Evolutionary conservation across 495 filamentous ascomycete species (phyloP), one percentile per base, ranked within the genome.

Genomic region (Trichoderma erinaceum): DNA sequence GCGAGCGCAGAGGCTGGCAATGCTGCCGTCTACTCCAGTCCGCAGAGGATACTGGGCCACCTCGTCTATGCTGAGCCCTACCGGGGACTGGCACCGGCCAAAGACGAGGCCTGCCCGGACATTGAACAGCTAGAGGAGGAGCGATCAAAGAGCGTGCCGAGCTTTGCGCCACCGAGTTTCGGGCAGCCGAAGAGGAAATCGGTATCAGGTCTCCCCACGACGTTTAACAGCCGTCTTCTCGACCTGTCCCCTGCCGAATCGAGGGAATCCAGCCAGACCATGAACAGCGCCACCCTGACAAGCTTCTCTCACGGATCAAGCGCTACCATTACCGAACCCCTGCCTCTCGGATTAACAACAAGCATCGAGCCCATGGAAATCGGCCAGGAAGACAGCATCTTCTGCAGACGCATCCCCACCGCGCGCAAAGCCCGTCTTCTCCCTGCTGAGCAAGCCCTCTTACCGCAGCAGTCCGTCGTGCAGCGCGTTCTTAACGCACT

Each of bases 1-100:
- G 91, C 96, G 77, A 92, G 90, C 7, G 82, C 86, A 41, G 85
- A 89, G 68, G 88, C 92, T 4, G 93, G 92, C 23, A 90, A 93
- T 64, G 82, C 86, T 44, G 93, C 92, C 27, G 80, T 88, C 66
- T 90, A 87, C 70, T 83, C 84, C 70, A 92, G 89, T 43, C 93
- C 93, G 0, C 90, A 92, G 75, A 83, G 83, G 66, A 87, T 96
- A 46, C 83, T 90, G 63, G 92, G 91, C 3, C 85, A 92, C 73
- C 76, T 88, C 46, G 88, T 96, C 38, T 90, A 86, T 73, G 92
- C 90, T 64, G 91, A 97, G 78, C 81, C 83, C 15, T 97, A 92
- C 70, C 80, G 85, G 69, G 89, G 89, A 66, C 81, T 86, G 18
- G 88, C 90, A 2, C 92, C 92, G 1, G 78, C 81, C 16, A 82